phyloP scores from a whole-genome alignment of 345 rosid species.

The Salix brachista region DNA sequence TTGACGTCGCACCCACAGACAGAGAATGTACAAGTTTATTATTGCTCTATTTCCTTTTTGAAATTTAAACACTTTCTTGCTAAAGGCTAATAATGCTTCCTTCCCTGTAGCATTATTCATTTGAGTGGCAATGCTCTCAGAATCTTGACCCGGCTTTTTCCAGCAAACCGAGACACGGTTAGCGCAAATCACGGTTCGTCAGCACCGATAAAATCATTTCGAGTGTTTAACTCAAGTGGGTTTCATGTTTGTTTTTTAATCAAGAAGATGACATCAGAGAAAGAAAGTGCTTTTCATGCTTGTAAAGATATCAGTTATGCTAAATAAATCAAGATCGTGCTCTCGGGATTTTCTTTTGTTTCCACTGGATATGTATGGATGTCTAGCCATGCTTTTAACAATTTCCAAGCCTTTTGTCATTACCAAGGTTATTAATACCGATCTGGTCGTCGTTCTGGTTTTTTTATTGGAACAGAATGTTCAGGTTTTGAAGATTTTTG shows the following conservation, averaged over 20 bases:
- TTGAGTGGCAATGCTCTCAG: background rate
- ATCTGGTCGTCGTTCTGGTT: too few species aligned
- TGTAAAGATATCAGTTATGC: background rate
- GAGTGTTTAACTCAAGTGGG: background rate
- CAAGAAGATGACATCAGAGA: background rate
- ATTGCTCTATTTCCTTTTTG: background rate
- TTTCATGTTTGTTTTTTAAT: background rate
- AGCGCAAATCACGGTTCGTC: slow-evolving; percentile 2
- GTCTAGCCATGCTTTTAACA: background rate
- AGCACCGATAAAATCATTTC: background rate
- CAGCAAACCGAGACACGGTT: background rate
- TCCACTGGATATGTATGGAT: background rate
- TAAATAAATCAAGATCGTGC: background rate
- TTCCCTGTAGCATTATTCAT: background rate
- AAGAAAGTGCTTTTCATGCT: background rate
- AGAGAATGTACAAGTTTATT: background rate
- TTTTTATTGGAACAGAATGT: too few species aligned
- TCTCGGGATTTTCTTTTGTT: background rate
- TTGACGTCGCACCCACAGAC: background rate
- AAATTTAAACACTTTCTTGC: background rate
- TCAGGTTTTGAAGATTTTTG: too few species aligned
- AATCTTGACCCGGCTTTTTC: background rate
- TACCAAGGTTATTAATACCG: too few species aligned
- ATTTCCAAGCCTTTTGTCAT: background rate
- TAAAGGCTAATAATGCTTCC: background rate